Percentiles rank a stretch among this genome's conserved stretches.
Evolutionary conservation across 805 yeast species (phyloP).

Genomic region (Yarrowia yakushimensis): DNA sequence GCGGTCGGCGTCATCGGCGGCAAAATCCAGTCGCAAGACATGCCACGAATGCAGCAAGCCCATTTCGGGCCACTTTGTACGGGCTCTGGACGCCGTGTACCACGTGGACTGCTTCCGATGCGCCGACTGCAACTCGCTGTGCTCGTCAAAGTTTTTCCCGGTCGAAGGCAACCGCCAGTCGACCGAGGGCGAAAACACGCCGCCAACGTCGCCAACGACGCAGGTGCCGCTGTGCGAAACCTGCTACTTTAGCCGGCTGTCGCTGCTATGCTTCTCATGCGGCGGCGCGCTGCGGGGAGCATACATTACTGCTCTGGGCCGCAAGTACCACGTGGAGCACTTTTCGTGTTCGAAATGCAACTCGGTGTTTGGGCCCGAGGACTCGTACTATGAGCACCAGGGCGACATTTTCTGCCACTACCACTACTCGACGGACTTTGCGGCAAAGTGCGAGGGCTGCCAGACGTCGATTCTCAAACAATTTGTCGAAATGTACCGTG

Average conservation of each 20-base stretch:
- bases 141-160: slow-evolving; percentile 88
- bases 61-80: slow-evolving; percentile 72
- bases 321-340: slow-evolving; percentile 91
- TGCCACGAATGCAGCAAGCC: slow-evolving; percentile 54
- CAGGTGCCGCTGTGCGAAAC: slow-evolving; percentile 77
- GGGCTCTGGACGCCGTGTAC: slow-evolving; percentile 74
- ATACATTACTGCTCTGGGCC: slow-evolving; percentile 88
- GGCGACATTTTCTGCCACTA: slow-evolving; percentile 82
- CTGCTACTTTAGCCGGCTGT: slow-evolving; percentile 82
- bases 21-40: slow-evolving; percentile 28
- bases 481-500: slow-evolving; percentile 86
- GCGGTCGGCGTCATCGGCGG: background rate
- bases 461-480: slow-evolving; percentile 86
- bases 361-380: slow-evolving; percentile 82
- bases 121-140: slow-evolving; percentile 73
- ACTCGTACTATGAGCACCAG: slow-evolving; percentile 85
- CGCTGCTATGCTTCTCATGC: slow-evolving; percentile 83
- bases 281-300: slow-evolving; percentile 84
- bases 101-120: slow-evolving; percentile 89
- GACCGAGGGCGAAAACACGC: slow-evolving; percentile 24
- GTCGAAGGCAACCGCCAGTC: slow-evolving; percentile 45
- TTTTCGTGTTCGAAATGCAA: slow-evolving; percentile 87
- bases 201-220: slow-evolving; percentile 36
- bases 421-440: slow-evolving; percentile 82
- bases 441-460: slow-evolving; percentile 92